phyloP scores from a whole-genome alignment of 208 protist species.

The Angomonas desouzai region DNA sequence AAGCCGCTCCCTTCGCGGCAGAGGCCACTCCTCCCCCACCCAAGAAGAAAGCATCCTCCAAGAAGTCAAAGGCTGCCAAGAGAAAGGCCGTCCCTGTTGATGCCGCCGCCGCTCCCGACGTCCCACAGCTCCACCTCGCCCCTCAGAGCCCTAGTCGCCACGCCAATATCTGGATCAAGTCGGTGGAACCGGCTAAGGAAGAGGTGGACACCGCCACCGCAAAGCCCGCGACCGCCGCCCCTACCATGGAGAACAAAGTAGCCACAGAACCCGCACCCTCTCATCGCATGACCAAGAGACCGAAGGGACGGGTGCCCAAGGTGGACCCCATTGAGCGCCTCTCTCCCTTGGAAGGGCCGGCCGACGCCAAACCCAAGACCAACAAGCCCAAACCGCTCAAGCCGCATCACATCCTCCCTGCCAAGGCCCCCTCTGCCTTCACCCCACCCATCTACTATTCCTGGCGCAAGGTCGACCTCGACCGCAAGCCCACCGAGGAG shows the following conservation, averaged over 20 bases:
- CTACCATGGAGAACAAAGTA: not conserved
- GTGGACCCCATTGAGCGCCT: not conserved
- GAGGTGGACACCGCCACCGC: too few relatives aligned
- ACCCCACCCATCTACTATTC: constrained; percentile 31
- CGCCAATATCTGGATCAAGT: not conserved
- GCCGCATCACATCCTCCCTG: not conserved
- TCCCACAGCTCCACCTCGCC: not conserved
- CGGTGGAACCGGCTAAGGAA: not conserved
- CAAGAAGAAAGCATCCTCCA: constrained; percentile 2
- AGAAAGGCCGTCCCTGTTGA: not conserved
- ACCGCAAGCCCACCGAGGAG: constrained; percentile 28
- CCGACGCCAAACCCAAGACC: not conserved
- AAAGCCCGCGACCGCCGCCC: too few relatives aligned
- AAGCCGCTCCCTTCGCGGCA: too few relatives aligned
- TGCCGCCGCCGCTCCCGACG: not conserved
- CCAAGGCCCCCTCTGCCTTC: not conserved
- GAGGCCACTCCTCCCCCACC: not conserved
- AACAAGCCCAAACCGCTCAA: not conserved
- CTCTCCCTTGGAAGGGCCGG: not conserved
- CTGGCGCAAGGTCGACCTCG: constrained; percentile 16
- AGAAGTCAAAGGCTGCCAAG: not conserved
- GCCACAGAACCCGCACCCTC: not conserved
- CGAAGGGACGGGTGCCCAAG: not conserved
- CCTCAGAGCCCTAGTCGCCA: not conserved
- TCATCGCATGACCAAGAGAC: not conserved